These are phyloP conservation scores for Puya raimondii DNA, from an alignment of 176 grass and related monocot species.

Conservation along the genomic window DNA sequence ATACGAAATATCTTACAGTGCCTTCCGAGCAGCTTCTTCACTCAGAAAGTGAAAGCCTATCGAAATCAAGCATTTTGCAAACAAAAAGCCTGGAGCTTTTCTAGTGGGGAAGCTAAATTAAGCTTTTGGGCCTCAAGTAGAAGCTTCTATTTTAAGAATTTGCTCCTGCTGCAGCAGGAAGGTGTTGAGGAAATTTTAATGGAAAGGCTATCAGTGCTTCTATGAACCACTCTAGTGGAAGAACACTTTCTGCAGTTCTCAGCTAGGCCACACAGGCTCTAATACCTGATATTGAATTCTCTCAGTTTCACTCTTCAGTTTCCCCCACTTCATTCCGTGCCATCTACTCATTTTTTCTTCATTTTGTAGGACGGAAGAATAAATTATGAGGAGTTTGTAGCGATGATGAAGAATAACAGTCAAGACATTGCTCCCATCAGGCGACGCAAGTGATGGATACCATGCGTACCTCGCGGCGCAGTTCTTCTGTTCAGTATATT, in stretches of 20 bases:
- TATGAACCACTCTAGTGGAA: not conserved
- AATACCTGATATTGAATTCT: too few relatives aligned
- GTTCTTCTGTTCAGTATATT: not conserved
- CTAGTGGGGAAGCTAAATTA: too few relatives aligned
- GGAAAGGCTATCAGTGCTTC: too few relatives aligned
- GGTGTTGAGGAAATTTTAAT: too few relatives aligned
- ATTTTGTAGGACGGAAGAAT: conserved; percentile 87
- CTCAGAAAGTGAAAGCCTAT: conserved; percentile 6
- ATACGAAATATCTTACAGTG: conserved; percentile 1
- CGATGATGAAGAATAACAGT: conserved; percentile 87
- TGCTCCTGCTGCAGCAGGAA: too few relatives aligned
- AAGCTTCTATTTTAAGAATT: too few relatives aligned
- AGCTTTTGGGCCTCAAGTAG: too few relatives aligned
- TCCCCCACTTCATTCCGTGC: not conserved
- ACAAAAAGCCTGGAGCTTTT: too few relatives aligned
- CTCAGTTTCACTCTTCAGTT: not conserved
- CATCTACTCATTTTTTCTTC: conserved; percentile 11
- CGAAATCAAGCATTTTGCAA: not conserved
- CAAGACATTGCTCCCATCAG: conserved; percentile 53
- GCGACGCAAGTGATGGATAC: conserved; percentile 40
- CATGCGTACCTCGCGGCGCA: conserved; percentile 2
- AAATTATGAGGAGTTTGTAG: conserved; percentile 89
- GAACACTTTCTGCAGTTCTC: not conserved
- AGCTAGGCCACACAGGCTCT: too few relatives aligned
- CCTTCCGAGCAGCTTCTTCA: not conserved